Conservation (phyloP, 2,329 filamentous ascomycete genomes). For the Lanzia echinophila region DNA sequence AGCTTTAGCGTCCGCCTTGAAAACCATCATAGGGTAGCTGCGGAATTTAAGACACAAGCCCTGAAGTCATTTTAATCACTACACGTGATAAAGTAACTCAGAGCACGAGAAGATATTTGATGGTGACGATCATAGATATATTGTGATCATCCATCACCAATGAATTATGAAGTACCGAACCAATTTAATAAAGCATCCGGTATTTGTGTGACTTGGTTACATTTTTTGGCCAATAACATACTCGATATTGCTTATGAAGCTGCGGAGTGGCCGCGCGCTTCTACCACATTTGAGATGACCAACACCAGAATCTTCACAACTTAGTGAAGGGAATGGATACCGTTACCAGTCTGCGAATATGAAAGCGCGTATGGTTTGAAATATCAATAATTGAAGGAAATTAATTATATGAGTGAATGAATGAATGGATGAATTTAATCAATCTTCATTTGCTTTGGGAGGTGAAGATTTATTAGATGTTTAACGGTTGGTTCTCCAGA, state of each 20-base stretch:
- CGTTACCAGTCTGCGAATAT: neutral
- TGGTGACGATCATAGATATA: no score
- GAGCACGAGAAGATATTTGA: neutral
- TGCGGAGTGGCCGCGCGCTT: slow-evolving; percentile 5
- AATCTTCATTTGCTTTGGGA: no score
- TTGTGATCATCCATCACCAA: no score
- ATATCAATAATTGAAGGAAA: neutral
- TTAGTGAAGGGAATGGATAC: neutral
- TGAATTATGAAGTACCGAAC: neutral
- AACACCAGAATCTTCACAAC: neutral
- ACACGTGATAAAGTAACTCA: neutral
- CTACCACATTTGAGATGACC: neutral
- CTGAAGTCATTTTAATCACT: neutral
- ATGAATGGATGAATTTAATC: no score
- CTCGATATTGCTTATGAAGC: neutral
- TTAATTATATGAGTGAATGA: neutral
- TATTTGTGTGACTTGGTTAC: neutral
- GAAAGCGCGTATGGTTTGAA: slow-evolving; percentile 5
- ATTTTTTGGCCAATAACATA: neutral
- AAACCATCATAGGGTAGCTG: no score
- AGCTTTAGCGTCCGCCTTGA: no score
- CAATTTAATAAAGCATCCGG: neutral
- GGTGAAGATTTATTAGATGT: no score
- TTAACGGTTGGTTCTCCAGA: neutral
- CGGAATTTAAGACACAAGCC: neutral